Percentiles rank a stretch among this genome's conserved stretches.
These are phyloP conservation scores for Plasmopara viticola DNA, from an alignment of 352 stramenopile species.

Conservation along the genomic window DNA sequence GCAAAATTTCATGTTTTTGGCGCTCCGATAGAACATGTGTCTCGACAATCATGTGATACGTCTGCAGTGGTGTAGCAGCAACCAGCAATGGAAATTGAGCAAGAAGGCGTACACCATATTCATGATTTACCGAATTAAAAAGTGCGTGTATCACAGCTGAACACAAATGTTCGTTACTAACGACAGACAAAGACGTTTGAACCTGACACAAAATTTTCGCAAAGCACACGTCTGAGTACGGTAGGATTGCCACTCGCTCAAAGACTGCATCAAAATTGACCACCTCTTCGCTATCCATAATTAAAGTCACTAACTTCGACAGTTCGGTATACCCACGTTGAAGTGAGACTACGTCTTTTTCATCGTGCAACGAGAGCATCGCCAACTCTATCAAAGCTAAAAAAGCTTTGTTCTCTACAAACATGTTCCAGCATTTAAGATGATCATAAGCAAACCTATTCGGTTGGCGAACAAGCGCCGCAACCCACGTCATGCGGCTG, in stretches of 20 bases:
- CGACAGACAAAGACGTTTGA: slow-evolving; percentile 29
- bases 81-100: slow-evolving; percentile 56
- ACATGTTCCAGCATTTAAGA: slow-evolving; percentile 50
- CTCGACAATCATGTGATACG: slow-evolving; percentile 78
- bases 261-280: slow-evolving; percentile 37
- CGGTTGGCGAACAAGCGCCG: slow-evolving; percentile 41
- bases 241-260: slow-evolving; percentile 25
- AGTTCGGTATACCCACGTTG: slow-evolving; percentile 34
- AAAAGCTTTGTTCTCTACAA: slow-evolving; percentile 38
- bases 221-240: slow-evolving; percentile 28
- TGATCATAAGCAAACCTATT: slow-evolving; percentile 46
- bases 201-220: slow-evolving; percentile 50
- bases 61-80: slow-evolving; percentile 49
- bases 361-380: slow-evolving; percentile 30
- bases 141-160: slow-evolving; percentile 62
- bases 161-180: slow-evolving; percentile 43
- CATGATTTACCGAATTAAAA: slow-evolving; percentile 49
- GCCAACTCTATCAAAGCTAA: slow-evolving; percentile 45
- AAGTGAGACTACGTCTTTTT: slow-evolving; percentile 3
- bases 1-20: slow-evolving; percentile 55
- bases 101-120: slow-evolving; percentile 55
- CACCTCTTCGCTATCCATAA: slow-evolving; percentile 40
- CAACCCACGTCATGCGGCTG: slow-evolving; percentile 32
- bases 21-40: slow-evolving; percentile 57
- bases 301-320: slow-evolving; percentile 34